Base-by-base conservation (phyloP, 768 basidiomycete genomes). In the Trametes cingulata region DNA sequence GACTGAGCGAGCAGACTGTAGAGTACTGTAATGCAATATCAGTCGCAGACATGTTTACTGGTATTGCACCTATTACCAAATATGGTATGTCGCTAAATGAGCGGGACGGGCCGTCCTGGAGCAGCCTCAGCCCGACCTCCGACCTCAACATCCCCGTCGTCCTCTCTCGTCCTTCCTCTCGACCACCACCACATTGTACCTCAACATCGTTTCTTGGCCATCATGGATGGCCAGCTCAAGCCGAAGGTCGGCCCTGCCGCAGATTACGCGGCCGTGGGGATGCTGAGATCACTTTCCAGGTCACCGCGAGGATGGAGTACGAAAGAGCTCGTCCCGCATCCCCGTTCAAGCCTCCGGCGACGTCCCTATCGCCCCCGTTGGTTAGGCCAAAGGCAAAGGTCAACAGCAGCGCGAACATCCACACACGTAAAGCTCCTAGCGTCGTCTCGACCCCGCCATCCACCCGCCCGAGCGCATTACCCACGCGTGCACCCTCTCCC, bases 361-460 rank as follows among this genome's bases (percentile, higher is more conserved):
- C 69, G 17, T 66, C 69, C 1, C 67, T 69, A 22, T 67, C 76
- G 0, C 71, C 72, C 1, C 59, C 70, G 6, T 61, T 71, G 12
- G 62, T 66, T 42, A 71, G 82, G 56, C 82, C 85, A 14, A 87
- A 77, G 68, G 85, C 84, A 58, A 89, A 85, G 72, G 77, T 89
- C 39, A 87, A 84, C 66, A 80, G 75, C 60, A 82, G 77, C 64
- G 83, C 82, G 14, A 69, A 61, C 37, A 62, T 71, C n/a, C 56
- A 64, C 10, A 46, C 63, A 13, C 64, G 69, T 48, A 73, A 70
- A 60, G 61, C 72, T 10, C 61, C 69, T 9, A 53, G 64, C 47
- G 66, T 67, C 57, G 67, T 59, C 56, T 41, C 65, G n/a, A 57
- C 60, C 36, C 27, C 65, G 10, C 54, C 61, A 5, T 51, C 58